Evolutionary conservation across 139 green algal genomes (phyloP), one percentile per base, ranked within the genome.

Genomic region (Limnomonas spitsbergensis): DNA sequence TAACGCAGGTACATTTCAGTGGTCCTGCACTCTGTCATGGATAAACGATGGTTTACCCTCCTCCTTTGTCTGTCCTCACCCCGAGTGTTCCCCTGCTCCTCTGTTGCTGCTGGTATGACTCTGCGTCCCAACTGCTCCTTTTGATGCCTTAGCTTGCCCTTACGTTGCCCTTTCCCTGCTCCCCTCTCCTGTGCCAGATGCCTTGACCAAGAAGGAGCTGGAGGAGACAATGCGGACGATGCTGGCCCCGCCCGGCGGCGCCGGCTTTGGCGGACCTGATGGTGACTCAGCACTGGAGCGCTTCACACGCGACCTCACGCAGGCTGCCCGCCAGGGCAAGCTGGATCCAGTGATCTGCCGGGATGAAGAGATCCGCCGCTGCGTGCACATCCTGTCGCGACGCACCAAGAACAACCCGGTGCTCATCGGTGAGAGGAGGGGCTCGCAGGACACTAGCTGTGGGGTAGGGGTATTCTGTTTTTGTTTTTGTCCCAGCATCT

Each of bases 371-470:
- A 85, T 94, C 54, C 83, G 84, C 14, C 84, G 93, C 9, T 73
- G 83, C 69, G 82, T 90, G 35, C 91, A 97, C 88, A 97, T 97
- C 80, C 84, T 95, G 78, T 97, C 90, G 7, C 89, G 95, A 37
- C 87, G 95, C 78, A 98, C 94, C 80, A 99, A 99, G 88, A 99
- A 98, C 90, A 99, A 99, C 86, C 95, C 95, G 6, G 95, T 98
- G 77, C 39, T 83, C 1, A 76, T 83, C 32, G 78, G 78, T 40
- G 77, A 82, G 37, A 78, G 77, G 36, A 69, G 77, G 29, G 76
- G 75, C 31, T n/a, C n/a, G n/a, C n/a, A n/a, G n/a, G n/a, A n/a
- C n/a, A n/a, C n/a, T n/a, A n/a, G n/a, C n/a, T n/a, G n/a, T n/a
- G n/a, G n/a, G n/a, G n/a, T n/a, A n/a, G n/a, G n/a, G n/a, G n/a